Percentiles rank a stretch among this genome's conserved stretches.
Evolutionary conservation across 176 grass and related monocot genomes (phyloP).

Genomic region (Zoysia japonica): DNA sequence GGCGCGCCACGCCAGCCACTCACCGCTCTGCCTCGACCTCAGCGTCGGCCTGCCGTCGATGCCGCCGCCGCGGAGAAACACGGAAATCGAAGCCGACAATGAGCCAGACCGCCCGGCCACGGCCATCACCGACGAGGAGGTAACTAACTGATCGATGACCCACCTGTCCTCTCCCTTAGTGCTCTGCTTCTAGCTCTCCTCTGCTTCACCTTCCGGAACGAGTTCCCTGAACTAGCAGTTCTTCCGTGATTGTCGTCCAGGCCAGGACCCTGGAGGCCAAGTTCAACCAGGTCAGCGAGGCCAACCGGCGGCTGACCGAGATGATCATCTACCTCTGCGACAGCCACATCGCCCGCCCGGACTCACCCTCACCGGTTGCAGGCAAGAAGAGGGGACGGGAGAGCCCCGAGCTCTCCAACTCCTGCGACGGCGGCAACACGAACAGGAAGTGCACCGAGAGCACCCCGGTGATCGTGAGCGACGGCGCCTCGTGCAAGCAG

Average conservation of each 20-base stretch:
- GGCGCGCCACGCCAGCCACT: neutral
- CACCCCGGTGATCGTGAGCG: neutral
- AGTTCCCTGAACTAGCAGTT: neutral
- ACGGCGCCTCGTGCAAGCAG: constrained; percentile 43
- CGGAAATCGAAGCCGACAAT: neutral
- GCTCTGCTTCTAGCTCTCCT: neutral
- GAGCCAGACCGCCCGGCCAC: neutral
- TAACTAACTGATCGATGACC: neutral
- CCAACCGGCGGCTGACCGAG: constrained; percentile 65
- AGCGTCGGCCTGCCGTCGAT: constrained; percentile 46
- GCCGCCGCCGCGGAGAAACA: neutral
- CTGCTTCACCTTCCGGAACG: neutral
- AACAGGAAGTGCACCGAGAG: constrained; percentile 20
- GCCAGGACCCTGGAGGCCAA: constrained; percentile 44
- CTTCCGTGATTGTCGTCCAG: constrained; percentile 15
- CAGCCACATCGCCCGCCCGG: constrained; percentile 18
- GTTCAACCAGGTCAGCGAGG: constrained; percentile 60
- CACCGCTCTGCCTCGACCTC: constrained; percentile 67
- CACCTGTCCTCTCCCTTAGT: neutral
- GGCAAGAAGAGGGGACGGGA: constrained; percentile 55
- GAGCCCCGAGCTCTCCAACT: constrained; percentile 30
- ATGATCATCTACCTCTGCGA: constrained; percentile 40
- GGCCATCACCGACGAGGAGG: constrained; percentile 33
- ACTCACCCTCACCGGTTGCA: neutral
- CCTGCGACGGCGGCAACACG: constrained; percentile 4